Base-by-base conservation (phyloP, 2,329 filamentous ascomycete species). In the Arthrinium phaeospermum region DNA sequence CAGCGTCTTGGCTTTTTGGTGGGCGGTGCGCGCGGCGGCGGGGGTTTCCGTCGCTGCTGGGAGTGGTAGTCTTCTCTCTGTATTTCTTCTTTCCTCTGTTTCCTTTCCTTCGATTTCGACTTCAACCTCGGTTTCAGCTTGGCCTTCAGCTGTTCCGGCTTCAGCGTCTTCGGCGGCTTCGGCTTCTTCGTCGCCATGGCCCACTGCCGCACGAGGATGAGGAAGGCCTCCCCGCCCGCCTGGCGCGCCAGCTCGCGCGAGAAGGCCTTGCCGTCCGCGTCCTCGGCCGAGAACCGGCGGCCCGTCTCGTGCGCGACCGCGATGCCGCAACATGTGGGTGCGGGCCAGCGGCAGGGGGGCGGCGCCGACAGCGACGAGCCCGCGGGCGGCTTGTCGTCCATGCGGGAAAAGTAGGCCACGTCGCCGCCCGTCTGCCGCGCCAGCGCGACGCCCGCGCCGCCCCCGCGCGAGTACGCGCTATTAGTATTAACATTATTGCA, bases 191-290 rank as follows among this genome's bases (percentile, higher is more conserved):
- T 30, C 51, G 53, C 53, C 16, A 37, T 16, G 27, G 27, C 53
- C 53, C 53, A 61, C 22, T 61, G 53, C 14, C 30, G 30, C 30
- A 30, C 53, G 53, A 61, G 53, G 16, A 61, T 22, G 16, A 61
- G 53, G 16, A 61, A 61, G 6, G 53, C 53, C 53, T 61, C 53
- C 16, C 53, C 53, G 53, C 34, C 53, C 53, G 53, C 53, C 53
- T 61, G 37, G 27, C 53, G 53, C 7, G 16, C 34, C 30, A 61
- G 16, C 53, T 61, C 53, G 30, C 22, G 34, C 30, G 53, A 37
- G 12, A 61, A 61, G 16, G 34, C 53, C 16, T 61, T 34, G 16
- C 14, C 30, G 14, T 37, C 27, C 53, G 22, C 8, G 30, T 61
- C 53, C 27, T 61, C 53, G 16, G 53, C 53, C 27, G 53, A 30